Evolutionary conservation across 2,329 filamentous ascomycete species (phyloP), one percentile per base, ranked within the genome.

Genomic region (Colletotrichum tamarilloi): DNA sequence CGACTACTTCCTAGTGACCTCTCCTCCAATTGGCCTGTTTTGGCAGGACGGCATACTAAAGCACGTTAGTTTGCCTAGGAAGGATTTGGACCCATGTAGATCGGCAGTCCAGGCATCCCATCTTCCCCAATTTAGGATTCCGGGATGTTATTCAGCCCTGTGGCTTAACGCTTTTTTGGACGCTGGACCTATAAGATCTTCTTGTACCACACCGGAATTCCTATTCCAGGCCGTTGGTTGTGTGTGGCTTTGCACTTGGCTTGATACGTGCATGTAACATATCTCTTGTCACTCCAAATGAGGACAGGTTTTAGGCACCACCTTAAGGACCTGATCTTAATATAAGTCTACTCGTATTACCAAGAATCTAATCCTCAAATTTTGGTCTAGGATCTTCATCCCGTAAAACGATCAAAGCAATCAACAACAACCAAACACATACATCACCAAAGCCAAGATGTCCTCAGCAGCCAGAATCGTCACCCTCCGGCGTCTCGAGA

Each of bases 401-500:
- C 19, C 4, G 8, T 49, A 4, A 8, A 19, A n/a, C 19, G 16
- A n/a, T 9, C 42, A 32, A 32, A 24, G 28, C 42, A 14, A 35
- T 8, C 22, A 53, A 52, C 16, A 53, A 9, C 11, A 53, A 53
- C 14, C n/a, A 46, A 26, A 11, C 4, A 19, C 24, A 9, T 8
- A 1, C 19, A 8, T 55, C 56, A 26, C 2, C 22, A 28, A 5
- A 11, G 0, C 1, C 22, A 52, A 30, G 11, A 72, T 72, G 69
- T 19, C 38, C 7, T 68, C 69, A 9, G 38, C 58, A 32, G 22
- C 57, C 16, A 68, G 28, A 30, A 68, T 30, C 46, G 22, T 65
- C 14, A 28, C 58, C 24, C 22, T 75, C 26, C 71, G 70, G 8
- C 62, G 67, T 38, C 62, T 70, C 62, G 82, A 80, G 59, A 76